These are phyloP conservation scores for Pseudomicrostroma phylloplanum DNA, from an alignment of 1,284 basidiomycete genomes.

Conservation along the genomic window DNA sequence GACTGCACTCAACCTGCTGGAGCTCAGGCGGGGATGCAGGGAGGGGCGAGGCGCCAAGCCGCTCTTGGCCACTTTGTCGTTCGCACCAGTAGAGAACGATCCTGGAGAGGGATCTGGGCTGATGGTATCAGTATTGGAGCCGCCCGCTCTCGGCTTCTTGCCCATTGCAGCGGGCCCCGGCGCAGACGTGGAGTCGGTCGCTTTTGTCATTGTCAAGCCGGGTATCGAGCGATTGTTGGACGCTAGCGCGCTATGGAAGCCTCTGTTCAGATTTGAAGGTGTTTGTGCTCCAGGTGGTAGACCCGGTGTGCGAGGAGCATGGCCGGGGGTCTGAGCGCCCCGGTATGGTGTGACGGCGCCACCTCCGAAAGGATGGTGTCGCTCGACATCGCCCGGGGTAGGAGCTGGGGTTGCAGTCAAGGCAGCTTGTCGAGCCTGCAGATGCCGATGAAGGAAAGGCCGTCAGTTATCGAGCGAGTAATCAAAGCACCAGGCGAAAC, in stretches of 20 bases:
- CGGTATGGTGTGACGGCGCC: slow-evolving; percentile 41
- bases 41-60: neutral
- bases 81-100: neutral
- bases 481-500: neutral
- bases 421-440: neutral
- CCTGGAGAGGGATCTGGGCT: neutral
- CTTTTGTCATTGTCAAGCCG: slow-evolving; percentile 36
- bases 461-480: too few species aligned
- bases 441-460: too few species aligned
- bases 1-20: slow-evolving; percentile 22
- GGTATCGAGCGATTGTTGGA: slow-evolving; percentile 25
- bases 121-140: neutral
- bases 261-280: neutral
- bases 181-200: slow-evolving; percentile 4
- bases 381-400: slow-evolving; percentile 27
- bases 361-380: slow-evolving; percentile 42
- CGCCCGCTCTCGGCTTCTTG: neutral
- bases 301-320: slow-evolving; percentile 14
- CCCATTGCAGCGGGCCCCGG: neutral
- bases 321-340: slow-evolving; percentile 33
- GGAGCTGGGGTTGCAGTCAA: slow-evolving; percentile 7
- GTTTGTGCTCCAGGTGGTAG: slow-evolving; percentile 4
- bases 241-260: neutral
- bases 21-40: neutral
- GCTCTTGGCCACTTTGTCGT: neutral